Evolutionary conservation across 495 filamentous ascomycete genomes (phyloP), one percentile per base, ranked within the genome.

Genomic region (Oidiodendron maius): DNA sequence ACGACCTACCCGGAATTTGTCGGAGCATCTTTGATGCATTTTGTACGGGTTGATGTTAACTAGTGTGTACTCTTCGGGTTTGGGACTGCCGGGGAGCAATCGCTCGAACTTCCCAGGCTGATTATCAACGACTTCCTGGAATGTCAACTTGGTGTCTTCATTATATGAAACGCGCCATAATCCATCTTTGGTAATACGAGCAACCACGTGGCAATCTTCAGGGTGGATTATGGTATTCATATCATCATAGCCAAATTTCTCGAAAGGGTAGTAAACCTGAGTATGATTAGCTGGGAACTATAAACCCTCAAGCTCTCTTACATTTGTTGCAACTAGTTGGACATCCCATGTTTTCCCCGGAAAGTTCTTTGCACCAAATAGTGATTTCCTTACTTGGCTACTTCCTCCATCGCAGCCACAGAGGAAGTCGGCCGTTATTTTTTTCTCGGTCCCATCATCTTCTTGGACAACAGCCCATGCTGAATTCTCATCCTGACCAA

Each of bases 301-400:
- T 32, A 81, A 61, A 3, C 77, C 77, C 44, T 76, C 77, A 60
- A 63, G 17, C 17, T 1, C 46, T n/a, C 67, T 39, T 55, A 81
- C 77, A 64, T 84, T 84, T 4, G 80, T 81, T 37, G 80, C 78
- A 39, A 84, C 70, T 46, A 84, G 76, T 54, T 79, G 77, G 39
- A 62, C 63, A 30, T 79, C 65, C 66, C 76, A 71, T 1, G 80
- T 84, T 50, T 77, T 74, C 0, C 78, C 80, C 0, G 76, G 76
- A 53, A 73, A 82, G 28, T 76, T 44, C 18, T 40, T 32, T n/a
- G n/a, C n/a, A 4, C 78, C 78, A 61, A 82, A 83, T 11, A 83
- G 50, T 1, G 69, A 67, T 47, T 66, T 69, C 21, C 78, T 63
- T 10, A 82, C 68, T 3, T 64, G 64, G 52, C 77, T 82, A 35